Conservation (phyloP, 306 rosid genomes). For the Acacia crassicarpa region DNA sequence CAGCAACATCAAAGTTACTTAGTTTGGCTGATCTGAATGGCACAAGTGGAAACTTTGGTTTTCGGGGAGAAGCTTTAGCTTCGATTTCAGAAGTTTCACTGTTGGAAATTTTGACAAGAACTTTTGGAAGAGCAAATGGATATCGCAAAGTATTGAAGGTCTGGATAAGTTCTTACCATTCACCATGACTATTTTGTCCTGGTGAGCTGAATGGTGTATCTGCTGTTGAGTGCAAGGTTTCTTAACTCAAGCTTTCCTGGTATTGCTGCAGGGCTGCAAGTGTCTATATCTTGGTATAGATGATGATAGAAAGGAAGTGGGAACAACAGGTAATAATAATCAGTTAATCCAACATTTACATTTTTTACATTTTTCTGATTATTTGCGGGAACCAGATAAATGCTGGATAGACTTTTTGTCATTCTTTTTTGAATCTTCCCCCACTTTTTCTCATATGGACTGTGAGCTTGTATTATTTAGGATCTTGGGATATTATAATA, state of each 20-base stretch:
- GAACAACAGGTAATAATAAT: constrained; percentile 74
- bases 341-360: background rate
- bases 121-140: constrained; percentile 89
- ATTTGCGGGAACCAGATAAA: constrained; percentile 2
- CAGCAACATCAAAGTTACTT: constrained; percentile 85
- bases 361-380: constrained; percentile 15
- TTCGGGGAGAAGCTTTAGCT: constrained; percentile 92
- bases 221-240: constrained; percentile 37
- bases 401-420: constrained; percentile 18
- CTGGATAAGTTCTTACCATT: constrained; percentile 21
- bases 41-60: constrained; percentile 66
- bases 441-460: background rate
- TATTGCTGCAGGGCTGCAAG: constrained; percentile 72
- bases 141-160: constrained; percentile 87
- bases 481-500: background rate
- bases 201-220: constrained; percentile 19
- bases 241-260: constrained; percentile 30
- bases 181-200: constrained; percentile 20
- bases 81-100: constrained; percentile 83
- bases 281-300: constrained; percentile 82
- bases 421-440: background rate
- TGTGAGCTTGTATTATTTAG: constrained; percentile 25
- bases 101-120: constrained; percentile 81
- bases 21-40: constrained; percentile 49
- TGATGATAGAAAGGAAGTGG: constrained; percentile 78